These are phyloP conservation scores for Penicillium dipodomyicola DNA, from an alignment of 495 filamentous ascomycete genomes.

Conservation along the genomic window DNA sequence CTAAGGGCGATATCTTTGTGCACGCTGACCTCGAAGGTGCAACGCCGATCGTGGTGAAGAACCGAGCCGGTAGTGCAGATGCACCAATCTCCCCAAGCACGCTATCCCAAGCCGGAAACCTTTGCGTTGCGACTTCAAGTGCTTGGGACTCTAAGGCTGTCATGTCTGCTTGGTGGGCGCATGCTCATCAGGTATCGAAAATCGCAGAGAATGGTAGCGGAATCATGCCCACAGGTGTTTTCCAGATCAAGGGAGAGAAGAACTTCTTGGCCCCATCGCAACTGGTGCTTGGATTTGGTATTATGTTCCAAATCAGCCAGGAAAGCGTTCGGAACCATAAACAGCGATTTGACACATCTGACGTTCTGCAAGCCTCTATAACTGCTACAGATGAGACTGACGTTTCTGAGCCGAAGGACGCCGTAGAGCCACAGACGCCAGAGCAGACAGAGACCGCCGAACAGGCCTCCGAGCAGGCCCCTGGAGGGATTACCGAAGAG, in stretches of 20 bases:
- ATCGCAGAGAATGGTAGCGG: conserved; percentile 69
- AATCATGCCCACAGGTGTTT: conserved; percentile 70
- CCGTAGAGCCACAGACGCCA: background rate
- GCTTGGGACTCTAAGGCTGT: conserved; percentile 96
- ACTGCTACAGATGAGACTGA: conserved; percentile 9
- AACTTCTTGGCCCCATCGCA: conserved; percentile 89
- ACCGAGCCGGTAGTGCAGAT: conserved; percentile 67
- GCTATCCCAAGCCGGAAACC: conserved; percentile 80
- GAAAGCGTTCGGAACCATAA: conserved; percentile 79
- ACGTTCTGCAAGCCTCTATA: conserved; percentile 26
- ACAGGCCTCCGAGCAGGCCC: background rate
- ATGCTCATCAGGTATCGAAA: conserved; percentile 84
- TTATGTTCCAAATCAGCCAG: conserved; percentile 86
- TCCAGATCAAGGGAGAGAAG: conserved; percentile 79
- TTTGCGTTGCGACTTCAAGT: conserved; percentile 77
- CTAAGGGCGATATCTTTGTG: conserved; percentile 86
- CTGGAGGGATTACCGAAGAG: background rate
- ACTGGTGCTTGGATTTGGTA: conserved; percentile 78
- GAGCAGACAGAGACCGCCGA: background rate
- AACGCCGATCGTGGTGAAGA: conserved; percentile 79
- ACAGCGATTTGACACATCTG: conserved; percentile 54
- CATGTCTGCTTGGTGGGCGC: conserved; percentile 94
- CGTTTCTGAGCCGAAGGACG: background rate
- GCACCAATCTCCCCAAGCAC: conserved; percentile 90
- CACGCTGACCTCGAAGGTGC: conserved; percentile 89